phyloP scores from a whole-genome alignment of 2,329 filamentous ascomycete genomes.

The Pleurostoma richardsiae region DNA sequence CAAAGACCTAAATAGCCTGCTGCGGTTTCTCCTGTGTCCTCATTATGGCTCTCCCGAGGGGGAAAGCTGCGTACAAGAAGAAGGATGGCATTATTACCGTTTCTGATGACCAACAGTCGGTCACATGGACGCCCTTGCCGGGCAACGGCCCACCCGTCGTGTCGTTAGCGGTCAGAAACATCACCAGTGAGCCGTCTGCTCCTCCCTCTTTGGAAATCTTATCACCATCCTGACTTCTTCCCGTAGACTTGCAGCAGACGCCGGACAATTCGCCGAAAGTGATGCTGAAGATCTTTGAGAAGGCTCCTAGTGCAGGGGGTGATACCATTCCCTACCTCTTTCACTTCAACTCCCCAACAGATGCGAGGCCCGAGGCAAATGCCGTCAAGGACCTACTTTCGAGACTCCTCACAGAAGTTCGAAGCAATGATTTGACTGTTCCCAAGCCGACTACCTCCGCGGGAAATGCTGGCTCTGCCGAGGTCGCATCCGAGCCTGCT shows the following conservation, averaged over 20 bases:
- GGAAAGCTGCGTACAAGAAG: constrained; percentile 83
- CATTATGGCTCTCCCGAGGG: constrained; percentile 55
- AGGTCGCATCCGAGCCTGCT: constrained; percentile 73
- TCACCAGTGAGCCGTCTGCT: constrained; percentile 63
- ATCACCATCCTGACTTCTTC: constrained; percentile 8
- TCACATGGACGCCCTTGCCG: constrained; percentile 75
- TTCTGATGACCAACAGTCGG: constrained; percentile 63
- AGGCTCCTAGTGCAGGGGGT: constrained; percentile 46
- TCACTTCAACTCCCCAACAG: constrained; percentile 73
- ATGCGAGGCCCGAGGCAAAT: constrained; percentile 80
- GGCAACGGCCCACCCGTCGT: constrained; percentile 59
- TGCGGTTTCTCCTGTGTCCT: not conserved
- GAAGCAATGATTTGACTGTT: constrained; percentile 47
- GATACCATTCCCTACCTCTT: constrained; percentile 75
- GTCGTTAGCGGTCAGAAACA: constrained; percentile 66
- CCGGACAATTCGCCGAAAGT: constrained; percentile 84
- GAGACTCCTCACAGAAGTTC: constrained; percentile 65
- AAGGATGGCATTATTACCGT: constrained; percentile 83
- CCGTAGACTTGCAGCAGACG: constrained; percentile 84
- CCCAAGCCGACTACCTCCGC: constrained; percentile 34
- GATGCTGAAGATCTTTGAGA: constrained; percentile 87
- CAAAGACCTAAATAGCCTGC: not conserved
- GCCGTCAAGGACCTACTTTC: constrained; percentile 79
- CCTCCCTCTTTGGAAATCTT: not conserved
- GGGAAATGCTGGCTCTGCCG: constrained; percentile 39